These are phyloP conservation scores for Fusarium tanahbumbuense DNA, from an alignment of 2,329 filamentous ascomycete species.

Conservation along the genomic window DNA sequence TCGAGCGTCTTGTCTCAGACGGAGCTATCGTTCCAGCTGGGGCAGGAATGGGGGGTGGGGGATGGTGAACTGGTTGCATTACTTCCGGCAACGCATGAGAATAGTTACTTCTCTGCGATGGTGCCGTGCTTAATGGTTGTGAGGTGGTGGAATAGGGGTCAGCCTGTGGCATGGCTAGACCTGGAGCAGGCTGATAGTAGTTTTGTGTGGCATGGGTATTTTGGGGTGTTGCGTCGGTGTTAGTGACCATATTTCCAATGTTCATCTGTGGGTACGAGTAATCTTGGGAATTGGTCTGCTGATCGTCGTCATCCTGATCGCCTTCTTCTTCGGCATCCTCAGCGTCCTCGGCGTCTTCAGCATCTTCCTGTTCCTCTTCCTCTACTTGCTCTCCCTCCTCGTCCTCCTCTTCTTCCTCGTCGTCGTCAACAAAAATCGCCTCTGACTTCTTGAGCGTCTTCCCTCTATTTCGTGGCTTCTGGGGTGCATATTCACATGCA, in stretches of 20 bases:
- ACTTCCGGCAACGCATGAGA: conserved; percentile 23
- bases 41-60: conserved; percentile 17
- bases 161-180: conserved; percentile 43
- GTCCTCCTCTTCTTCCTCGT: conserved; percentile 30
- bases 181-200: conserved; percentile 48
- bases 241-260: conserved; percentile 46
- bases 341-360: neutral
- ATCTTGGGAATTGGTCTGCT: conserved; percentile 30
- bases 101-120: conserved; percentile 35
- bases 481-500: conserved; percentile 56
- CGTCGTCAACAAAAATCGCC: conserved; percentile 21
- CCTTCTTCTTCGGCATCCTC: conserved; percentile 32
- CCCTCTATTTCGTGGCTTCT: conserved; percentile 45
- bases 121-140: conserved; percentile 16
- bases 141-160: conserved; percentile 35
- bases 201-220: conserved; percentile 35
- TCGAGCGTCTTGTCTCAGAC: conserved; percentile 30
- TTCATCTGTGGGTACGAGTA: conserved; percentile 49
- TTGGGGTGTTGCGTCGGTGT: conserved; percentile 34
- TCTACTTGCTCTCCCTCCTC: conserved; percentile 29
- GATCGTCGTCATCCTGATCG: conserved; percentile 17
- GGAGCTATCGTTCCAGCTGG: conserved; percentile 26
- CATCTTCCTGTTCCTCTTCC: conserved; percentile 23
- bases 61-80: conserved; percentile 19
- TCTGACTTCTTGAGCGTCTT: conserved; percentile 28